These are phyloP conservation scores for Lodderomyces theae DNA, from an alignment of 1,139 yeast genomes.

Conservation along the genomic window DNA sequence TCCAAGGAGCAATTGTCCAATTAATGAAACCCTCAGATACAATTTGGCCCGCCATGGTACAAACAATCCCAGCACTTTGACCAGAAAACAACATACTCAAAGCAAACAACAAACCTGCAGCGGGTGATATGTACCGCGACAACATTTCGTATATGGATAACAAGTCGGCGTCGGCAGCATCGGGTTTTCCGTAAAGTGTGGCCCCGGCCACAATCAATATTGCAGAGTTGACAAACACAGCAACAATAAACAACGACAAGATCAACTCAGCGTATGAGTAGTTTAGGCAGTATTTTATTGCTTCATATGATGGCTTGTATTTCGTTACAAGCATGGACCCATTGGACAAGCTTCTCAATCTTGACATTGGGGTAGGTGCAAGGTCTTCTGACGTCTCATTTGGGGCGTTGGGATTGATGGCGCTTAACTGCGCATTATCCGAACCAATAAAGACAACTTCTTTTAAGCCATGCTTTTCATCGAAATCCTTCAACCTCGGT, in stretches of 20 bases:
- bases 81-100: slow-evolving; percentile 74
- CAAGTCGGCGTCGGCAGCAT: slow-evolving; percentile 68
- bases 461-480: slow-evolving; percentile 42
- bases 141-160: slow-evolving; percentile 70
- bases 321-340: slow-evolving; percentile 30
- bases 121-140: slow-evolving; percentile 57
- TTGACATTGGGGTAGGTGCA: slow-evolving; percentile 6
- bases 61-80: slow-evolving; percentile 78
- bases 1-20: slow-evolving; percentile 67
- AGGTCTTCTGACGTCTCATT: not conserved
- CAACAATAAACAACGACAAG: slow-evolving; percentile 64
- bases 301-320: slow-evolving; percentile 65
- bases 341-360: slow-evolving; percentile 33
- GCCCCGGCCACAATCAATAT: slow-evolving; percentile 74
- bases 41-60: slow-evolving; percentile 80
- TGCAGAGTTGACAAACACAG: slow-evolving; percentile 72
- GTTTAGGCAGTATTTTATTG: slow-evolving; percentile 62
- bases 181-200: slow-evolving; percentile 58
- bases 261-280: slow-evolving; percentile 67
- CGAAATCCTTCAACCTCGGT: slow-evolving; percentile 66
- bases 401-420: not conserved
- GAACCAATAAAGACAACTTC: not conserved
- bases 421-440: not conserved
- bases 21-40: slow-evolving; percentile 77
- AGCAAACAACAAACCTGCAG: slow-evolving; percentile 73